A percentile compares a stretch with the other conserved stretches of the same genome.
These are phyloP conservation scores for Paspalum vaginatum DNA, from an alignment of 176 grass and related monocot genomes.

Conservation along the genomic window DNA sequence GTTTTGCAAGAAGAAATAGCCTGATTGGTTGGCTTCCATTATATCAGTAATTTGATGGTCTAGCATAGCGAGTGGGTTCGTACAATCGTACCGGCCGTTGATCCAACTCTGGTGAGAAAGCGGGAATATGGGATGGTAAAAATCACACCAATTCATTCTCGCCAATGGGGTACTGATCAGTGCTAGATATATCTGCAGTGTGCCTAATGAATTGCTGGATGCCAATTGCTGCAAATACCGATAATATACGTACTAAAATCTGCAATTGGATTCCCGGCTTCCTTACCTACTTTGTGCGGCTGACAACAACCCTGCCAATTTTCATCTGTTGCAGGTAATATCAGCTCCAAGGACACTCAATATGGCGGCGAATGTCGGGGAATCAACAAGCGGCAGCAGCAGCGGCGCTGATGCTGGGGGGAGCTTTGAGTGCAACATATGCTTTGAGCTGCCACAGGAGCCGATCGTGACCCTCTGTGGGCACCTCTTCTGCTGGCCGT, in stretches of 20 bases:
- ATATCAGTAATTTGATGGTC: neutral
- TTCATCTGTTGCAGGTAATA: conserved; percentile 15
- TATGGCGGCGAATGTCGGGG: conserved; percentile 62
- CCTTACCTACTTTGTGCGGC: neutral
- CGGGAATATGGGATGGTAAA: neutral
- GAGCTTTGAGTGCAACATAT: conserved; percentile 91
- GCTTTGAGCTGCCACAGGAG: conserved; percentile 88
- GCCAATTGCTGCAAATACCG: neutral
- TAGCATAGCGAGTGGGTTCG: neutral
- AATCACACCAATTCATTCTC: neutral
- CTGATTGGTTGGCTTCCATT: neutral
- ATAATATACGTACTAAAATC: neutral
- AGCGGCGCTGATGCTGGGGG: conserved; percentile 41
- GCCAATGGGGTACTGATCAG: neutral
- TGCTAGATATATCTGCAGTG: neutral
- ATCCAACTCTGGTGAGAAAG: neutral
- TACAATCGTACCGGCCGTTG: too few species aligned
- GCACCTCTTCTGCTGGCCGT: conserved; percentile 90
- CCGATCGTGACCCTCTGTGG: conserved; percentile 84
- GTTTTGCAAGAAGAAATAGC: neutral
- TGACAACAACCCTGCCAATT: neutral
- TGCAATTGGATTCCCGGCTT: neutral
- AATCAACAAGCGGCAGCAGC: conserved; percentile 49
- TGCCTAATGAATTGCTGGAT: neutral
- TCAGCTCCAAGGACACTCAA: neutral